These are phyloP conservation scores for Thelonectria discophora DNA, from an alignment of 2,329 filamentous ascomycete species.

Conservation along the genomic window DNA sequence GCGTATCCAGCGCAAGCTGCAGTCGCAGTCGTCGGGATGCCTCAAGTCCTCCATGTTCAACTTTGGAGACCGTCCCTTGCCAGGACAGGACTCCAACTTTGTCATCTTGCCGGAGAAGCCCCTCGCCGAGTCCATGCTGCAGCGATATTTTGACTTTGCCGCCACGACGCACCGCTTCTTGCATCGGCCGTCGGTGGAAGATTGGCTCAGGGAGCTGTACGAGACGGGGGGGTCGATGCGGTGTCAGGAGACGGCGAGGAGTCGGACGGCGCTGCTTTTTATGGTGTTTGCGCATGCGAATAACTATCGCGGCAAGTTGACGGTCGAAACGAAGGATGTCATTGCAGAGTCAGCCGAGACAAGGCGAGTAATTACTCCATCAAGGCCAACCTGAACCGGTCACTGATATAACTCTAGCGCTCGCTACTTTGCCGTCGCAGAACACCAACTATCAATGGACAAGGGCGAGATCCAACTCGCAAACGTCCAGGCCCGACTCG, in stretches of 20 bases:
- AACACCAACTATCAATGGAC: constrained; percentile 51
- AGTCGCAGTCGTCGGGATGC: constrained; percentile 36
- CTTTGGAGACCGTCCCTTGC: constrained; percentile 61
- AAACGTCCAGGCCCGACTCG: constrained; percentile 53
- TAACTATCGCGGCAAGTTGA: constrained; percentile 44
- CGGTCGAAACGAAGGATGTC: constrained; percentile 34
- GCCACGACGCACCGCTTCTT: constrained; percentile 65
- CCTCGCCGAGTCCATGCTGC: constrained; percentile 49
- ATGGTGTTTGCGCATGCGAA: constrained; percentile 61
- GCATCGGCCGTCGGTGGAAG: constrained; percentile 59
- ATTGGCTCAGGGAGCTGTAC: constrained; percentile 56
- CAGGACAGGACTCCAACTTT: constrained; percentile 47
- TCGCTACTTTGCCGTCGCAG: constrained; percentile 43
- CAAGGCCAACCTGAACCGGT: too few relatives aligned
- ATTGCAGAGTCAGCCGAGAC: constrained; percentile 37
- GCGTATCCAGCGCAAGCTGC: constrained; percentile 44
- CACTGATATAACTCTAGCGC: constrained; percentile 21
- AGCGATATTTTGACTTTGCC: constrained; percentile 65
- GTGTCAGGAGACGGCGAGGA: constrained; percentile 33
- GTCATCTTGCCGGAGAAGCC: constrained; percentile 53
- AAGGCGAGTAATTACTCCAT: constrained; percentile 24
- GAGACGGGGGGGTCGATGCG: constrained; percentile 44
- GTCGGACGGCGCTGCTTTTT: constrained; percentile 56
- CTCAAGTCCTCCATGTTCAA: constrained; percentile 52
- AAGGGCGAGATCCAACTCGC: constrained; percentile 50